Base-by-base conservation (phyloP, 495 filamentous ascomycete genomes). In the Aspergillus sclerotiicarbonarius region DNA sequence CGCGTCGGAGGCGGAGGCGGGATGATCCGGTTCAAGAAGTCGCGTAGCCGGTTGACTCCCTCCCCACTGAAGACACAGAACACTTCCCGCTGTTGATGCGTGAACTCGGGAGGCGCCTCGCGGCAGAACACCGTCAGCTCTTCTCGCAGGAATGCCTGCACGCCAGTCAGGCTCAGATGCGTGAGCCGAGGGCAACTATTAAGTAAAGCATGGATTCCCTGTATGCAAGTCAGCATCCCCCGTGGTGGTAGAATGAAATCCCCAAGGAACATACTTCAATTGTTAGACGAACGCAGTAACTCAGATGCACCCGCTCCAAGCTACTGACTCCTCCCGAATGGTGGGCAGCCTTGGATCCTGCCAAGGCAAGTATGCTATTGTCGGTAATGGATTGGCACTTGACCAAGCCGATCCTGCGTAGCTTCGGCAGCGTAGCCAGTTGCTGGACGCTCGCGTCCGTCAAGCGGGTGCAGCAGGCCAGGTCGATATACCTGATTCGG, bases 21-120 rank as follows among this genome's bases (percentile, higher is more conserved):
- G 19, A 56, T 58, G 33, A 69, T 67, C 54, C 64, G 68, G 53
- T 95, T 96, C 32, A 98, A 78, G 64, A 89, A 85, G 21, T 83
- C 76, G 21, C 95, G 90, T 5, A 99, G 82, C 48, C 81, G 79
- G 32, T 77, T 77, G 29, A 99, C 95, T 19, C 92, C 92, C 35
- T 83, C 77, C 9, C 95, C 94, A 16, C 91, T 96, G 72, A 98
- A 99, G 43, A 99, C 95, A 69, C 95, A 99, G 70, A 95, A 99
- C 19, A 98, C 91, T 8, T 89, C 86, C 54, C 94, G 86, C 68
- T 99, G 94, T 65, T 96, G 91, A 7, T 93, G 87, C 32, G 92
- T 98, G 67, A 99, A 99, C 73, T 97, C 95, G 54, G 80, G 72
- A 41, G 94, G 95, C 0, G 95, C 91, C 62, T 89, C 87, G 32